A percentile compares a stretch with the other conserved stretches of the same genome.
Conservation (phyloP, 2,329 filamentous ascomycete species). For the Scleromitrula shiraiana region DNA sequence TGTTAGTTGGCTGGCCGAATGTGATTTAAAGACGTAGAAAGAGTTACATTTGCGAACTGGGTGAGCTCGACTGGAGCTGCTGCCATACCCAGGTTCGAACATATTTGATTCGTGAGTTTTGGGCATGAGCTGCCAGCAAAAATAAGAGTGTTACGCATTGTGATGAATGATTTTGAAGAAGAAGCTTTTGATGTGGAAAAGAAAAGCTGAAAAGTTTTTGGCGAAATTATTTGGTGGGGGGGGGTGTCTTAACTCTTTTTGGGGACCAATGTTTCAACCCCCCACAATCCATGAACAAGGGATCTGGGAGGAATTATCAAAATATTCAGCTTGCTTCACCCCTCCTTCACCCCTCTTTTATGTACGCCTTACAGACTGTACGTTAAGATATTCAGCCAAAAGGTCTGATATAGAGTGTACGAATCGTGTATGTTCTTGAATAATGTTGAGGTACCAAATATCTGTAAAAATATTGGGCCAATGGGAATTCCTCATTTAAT, state of each 20-base stretch:
- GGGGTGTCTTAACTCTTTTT: not conserved
- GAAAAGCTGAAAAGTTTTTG: constrained; percentile 6
- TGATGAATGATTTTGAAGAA: not conserved
- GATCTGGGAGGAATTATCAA: too few relatives aligned
- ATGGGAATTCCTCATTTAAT: constrained; percentile 56
- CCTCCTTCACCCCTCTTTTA: not conserved
- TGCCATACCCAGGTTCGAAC: constrained; percentile 58
- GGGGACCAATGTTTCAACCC: too few relatives aligned
- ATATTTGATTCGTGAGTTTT: constrained; percentile 56
- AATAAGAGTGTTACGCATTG: constrained; percentile 58
- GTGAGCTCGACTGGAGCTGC: constrained; percentile 57
- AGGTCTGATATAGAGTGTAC: too few relatives aligned
- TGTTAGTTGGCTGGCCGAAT: constrained; percentile 23
- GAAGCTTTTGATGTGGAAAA: constrained; percentile 7
- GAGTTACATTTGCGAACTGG: constrained; percentile 59
- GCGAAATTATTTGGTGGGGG: not conserved
- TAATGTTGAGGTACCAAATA: too few relatives aligned
- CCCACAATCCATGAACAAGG: not conserved
- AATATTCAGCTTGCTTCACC: too few relatives aligned
- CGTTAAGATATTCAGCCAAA: too few relatives aligned
- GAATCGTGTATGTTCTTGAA: too few relatives aligned
- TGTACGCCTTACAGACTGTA: too few relatives aligned
- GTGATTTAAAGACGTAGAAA: constrained; percentile 20
- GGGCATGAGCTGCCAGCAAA: constrained; percentile 63
- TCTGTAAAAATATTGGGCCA: too few relatives aligned